phyloP scores from a whole-genome alignment of 345 rosid species.

The Pugionium dolabratum region DNA sequence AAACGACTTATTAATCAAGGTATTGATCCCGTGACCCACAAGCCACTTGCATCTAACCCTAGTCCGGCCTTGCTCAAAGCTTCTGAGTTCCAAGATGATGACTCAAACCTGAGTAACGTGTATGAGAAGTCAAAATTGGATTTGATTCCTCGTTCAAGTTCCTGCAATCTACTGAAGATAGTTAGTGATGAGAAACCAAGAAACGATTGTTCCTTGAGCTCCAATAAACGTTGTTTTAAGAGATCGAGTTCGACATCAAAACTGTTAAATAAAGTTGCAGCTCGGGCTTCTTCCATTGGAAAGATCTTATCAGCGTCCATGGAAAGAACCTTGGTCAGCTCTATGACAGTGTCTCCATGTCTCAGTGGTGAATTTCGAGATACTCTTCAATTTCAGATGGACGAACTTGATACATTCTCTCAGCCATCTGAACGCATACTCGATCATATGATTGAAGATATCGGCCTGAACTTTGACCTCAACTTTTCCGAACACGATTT shows the following conservation, averaged over 20 bases:
- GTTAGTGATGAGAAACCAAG: constrained; percentile 4
- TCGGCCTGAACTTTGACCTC: constrained; percentile 18
- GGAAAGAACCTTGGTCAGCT: constrained; percentile 30
- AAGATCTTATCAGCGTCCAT: constrained; percentile 32
- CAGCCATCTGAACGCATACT: constrained; percentile 14
- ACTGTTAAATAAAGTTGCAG: constrained; percentile 38
- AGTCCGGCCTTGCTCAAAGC: background rate
- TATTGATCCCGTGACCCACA: constrained; percentile 72
- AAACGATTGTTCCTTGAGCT: constrained; percentile 28
- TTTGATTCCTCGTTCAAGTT: constrained; percentile 23
- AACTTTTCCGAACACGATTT: constrained; percentile 20
- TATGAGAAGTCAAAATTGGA: constrained; percentile 19
- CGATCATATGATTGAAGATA: constrained; percentile 16
- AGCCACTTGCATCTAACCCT: constrained; percentile 41
- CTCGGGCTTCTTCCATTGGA: constrained; percentile 35
- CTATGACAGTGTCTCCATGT: constrained; percentile 16
- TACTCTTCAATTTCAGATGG: constrained; percentile 22
- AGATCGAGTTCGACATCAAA: constrained; percentile 31
- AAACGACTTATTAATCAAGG: constrained; percentile 69
- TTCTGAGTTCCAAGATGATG: constrained; percentile 19
- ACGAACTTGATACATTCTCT: constrained; percentile 21
- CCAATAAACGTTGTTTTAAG: constrained; percentile 20
- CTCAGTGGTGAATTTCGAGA: constrained; percentile 24
- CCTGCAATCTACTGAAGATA: constrained; percentile 7
- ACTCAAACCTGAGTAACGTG: constrained; percentile 4